A percentile compares a stretch with the other conserved stretches of the same genome.
Evolutionary conservation across 2,329 filamentous ascomycete species (phyloP).

Genomic region (Pyrenophora graminea): DNA sequence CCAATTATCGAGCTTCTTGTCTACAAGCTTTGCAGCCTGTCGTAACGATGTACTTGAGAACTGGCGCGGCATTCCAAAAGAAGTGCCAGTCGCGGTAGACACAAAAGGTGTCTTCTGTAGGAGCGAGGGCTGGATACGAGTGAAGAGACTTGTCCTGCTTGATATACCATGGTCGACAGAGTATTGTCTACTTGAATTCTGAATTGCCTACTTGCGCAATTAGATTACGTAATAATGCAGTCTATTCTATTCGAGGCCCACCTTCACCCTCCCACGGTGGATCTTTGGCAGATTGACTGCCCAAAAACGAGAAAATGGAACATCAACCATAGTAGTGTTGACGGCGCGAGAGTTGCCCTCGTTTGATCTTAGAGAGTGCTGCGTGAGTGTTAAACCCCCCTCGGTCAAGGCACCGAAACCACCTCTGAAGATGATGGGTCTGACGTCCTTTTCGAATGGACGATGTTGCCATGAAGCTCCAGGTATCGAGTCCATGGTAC

Average conservation of each 20-base stretch:
- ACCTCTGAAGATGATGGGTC: conserved; percentile 27
- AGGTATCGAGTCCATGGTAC: conserved; percentile 48
- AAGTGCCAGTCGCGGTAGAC: too few species aligned
- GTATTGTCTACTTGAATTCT: conserved; percentile 1
- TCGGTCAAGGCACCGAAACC: conserved; percentile 68
- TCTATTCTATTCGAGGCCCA: conserved; percentile 13
- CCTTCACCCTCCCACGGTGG: conserved; percentile 9
- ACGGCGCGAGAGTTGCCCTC: conserved; percentile 6
- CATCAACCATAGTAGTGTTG: conserved; percentile 54
- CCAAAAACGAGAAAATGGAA: conserved; percentile 50
- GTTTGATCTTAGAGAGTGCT: background rate
- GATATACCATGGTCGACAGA: background rate
- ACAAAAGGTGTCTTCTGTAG: background rate
- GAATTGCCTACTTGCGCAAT: conserved; percentile 11
- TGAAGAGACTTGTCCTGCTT: background rate
- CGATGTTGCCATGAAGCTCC: conserved; percentile 26
- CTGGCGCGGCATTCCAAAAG: background rate
- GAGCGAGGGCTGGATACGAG: background rate
- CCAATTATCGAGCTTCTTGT: background rate
- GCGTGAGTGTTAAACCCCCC: conserved; percentile 51
- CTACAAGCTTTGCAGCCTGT: too few species aligned
- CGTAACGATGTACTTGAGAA: background rate
- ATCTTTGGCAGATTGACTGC: conserved; percentile 2
- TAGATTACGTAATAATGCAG: conserved; percentile 5
- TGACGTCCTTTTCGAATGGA: background rate